These are phyloP conservation scores for Galerina marginata DNA, from an alignment of 768 basidiomycete species.

Conservation along the genomic window DNA sequence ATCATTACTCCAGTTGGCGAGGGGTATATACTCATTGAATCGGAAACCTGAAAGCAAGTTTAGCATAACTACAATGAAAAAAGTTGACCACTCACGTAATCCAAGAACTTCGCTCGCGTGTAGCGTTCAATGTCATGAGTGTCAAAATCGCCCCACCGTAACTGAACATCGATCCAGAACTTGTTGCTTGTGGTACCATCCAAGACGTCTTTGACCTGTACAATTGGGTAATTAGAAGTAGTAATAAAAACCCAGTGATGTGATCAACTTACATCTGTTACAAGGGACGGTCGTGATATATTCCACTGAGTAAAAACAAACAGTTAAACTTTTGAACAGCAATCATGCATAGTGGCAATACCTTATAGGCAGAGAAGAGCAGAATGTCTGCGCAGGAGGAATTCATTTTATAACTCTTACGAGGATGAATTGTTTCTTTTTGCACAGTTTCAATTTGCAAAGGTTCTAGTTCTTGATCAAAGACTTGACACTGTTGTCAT, in stretches of 20 bases:
- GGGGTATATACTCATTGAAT: constrained; percentile 99
- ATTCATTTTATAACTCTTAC: constrained; percentile 99
- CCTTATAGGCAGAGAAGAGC: constrained; percentile 93
- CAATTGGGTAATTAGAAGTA: background rate
- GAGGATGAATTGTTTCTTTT: constrained; percentile 99
- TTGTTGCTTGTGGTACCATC: constrained; percentile 99
- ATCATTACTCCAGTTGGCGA: constrained; percentile 99
- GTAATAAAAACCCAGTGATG: background rate
- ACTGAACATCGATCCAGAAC: constrained; percentile 97
- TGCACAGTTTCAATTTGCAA: constrained; percentile 99
- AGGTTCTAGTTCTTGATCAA: constrained; percentile 98
- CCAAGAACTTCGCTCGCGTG: constrained; percentile 98
- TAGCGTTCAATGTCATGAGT: constrained; percentile 99
- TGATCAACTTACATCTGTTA: constrained; percentile 75
- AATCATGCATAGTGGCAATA: constrained; percentile 18
- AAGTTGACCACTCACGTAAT: constrained; percentile 67
- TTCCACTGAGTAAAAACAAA: constrained; percentile 73
- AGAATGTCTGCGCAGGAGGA: constrained; percentile 99
- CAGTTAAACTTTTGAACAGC: background rate
- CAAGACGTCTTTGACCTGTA: constrained; percentile 87
- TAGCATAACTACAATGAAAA: background rate
- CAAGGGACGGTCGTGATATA: constrained; percentile 92
- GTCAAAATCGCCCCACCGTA: constrained; percentile 98
- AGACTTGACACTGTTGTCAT: constrained; percentile 83
- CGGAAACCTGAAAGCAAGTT: constrained; percentile 65